Base-by-base conservation (phyloP, 2,329 filamentous ascomycete genomes). In the Aspergillus sojae region DNA sequence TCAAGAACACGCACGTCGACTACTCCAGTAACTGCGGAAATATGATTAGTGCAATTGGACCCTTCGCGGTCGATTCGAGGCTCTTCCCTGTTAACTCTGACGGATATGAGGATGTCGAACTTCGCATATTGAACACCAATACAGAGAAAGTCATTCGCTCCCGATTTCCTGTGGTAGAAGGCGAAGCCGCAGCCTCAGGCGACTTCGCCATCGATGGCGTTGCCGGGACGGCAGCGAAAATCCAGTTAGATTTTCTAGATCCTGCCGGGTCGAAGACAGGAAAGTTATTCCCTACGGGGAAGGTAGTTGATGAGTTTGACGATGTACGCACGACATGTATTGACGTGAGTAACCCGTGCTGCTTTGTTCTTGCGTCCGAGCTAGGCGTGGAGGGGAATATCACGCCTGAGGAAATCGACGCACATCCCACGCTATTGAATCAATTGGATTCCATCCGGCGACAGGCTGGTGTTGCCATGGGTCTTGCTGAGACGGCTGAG, bases 1-100 rank as follows among this genome's bases (percentile, higher is more conserved):
- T 92, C 60, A 84, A 84, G 58, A 83, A 89, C 68, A 79, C 80
- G 5, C 77, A 80, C 36, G 82, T 93, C 2, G 90, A 92, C 70
- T 84, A 86, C 70, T 86, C 88, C 0, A 87, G 89, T 28, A 93
- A 92, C 69, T 92, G 90, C 72, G 90, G 90, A n/a, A 92, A 92
- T 73, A 90, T 93, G 88, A 86, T 82, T 6, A 83, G 85, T 46
- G 84, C 87, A 0, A 84, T 92, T 53, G 91, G 89, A 0, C 89
- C 90, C 0, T 89, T 86, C 71, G 87, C 87, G 2, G 79, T 88
- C 72, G 78, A 92, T 77, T 75, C 82, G 28, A 80, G 84, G 3
- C 65, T 89, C 1, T 76, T 86, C 62, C 16, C 62, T 0, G 34
- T 67, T 7, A 16, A 48, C 0, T 7, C 30, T 2, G 34, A 60